These are phyloP conservation scores for Maudiozyma saulgeensis DNA, from an alignment of 805 yeast species.

Conservation along the genomic window DNA sequence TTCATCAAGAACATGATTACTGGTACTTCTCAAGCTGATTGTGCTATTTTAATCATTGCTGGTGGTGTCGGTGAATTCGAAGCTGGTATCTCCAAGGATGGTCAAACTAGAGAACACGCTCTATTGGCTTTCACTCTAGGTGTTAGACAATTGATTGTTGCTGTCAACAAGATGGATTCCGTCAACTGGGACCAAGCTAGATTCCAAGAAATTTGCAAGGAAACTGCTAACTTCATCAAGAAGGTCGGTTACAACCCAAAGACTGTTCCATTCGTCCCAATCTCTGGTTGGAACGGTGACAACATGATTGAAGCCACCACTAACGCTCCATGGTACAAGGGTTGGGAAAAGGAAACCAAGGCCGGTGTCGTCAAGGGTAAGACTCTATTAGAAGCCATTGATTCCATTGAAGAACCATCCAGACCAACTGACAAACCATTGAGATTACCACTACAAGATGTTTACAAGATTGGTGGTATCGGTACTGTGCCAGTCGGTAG, in stretches of 20 bases:
- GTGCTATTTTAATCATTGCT: conserved; percentile 66
- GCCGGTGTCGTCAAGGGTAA: conserved; percentile 63
- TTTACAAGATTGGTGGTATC: conserved; percentile 87
- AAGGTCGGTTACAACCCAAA: conserved; percentile 78
- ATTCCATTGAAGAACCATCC: conserved; percentile 67
- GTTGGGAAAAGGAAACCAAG: conserved; percentile 74
- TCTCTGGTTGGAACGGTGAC: conserved; percentile 90
- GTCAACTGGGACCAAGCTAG: conserved; percentile 79
- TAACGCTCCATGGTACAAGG: conserved; percentile 85
- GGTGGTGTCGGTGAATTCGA: conserved; percentile 93
- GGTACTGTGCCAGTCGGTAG: conserved; percentile 92
- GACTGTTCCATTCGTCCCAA: conserved; percentile 80
- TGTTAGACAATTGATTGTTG: conserved; percentile 79
- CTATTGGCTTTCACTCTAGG: conserved; percentile 83
- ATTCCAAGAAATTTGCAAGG: conserved; percentile 69
- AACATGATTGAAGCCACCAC: conserved; percentile 79
- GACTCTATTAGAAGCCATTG: conserved; percentile 79
- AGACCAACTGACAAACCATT: conserved; percentile 83
- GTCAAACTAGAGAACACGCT: conserved; percentile 95
- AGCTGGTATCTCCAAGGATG: conserved; percentile 91
- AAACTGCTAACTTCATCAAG: conserved; percentile 72
- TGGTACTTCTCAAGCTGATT: conserved; percentile 63
- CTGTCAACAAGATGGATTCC: conserved; percentile 92
- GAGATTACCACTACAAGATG: conserved; percentile 84
- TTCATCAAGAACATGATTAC: conserved; percentile 94